Evolutionary conservation across 805 yeast genomes (phyloP), one percentile per base, ranked within the genome.

Genomic region (Candida dajiaensis): DNA sequence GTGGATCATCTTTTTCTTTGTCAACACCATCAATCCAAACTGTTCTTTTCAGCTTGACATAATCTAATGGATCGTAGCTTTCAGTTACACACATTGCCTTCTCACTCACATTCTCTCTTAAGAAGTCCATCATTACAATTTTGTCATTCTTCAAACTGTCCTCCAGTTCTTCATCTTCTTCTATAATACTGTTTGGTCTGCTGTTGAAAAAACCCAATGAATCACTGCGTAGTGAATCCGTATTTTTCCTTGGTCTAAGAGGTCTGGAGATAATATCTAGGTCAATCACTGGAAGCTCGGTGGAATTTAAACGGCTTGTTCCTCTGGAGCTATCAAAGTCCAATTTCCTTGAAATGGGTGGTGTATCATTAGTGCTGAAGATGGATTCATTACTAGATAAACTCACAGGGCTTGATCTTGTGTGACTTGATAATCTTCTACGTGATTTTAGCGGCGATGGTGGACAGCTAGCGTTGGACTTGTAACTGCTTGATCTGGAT

Each of bases 81-180:
- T 45, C 48, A 16, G 45, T 9, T 5, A 46, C 38, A 13, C 46
- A 38, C 56, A 51, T 49, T 7, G 53, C 48, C 11, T 46, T 29
- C 0, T 51, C 48, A 19, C 52, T 53, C 1, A 40, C 18, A 23
- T 58, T 52, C 42, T 58, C 62, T 26, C 54, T 47, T 10, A 58
- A 42, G 33, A 58, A 56, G 26, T 56, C 54, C 12, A 55, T 29
- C 26, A 58, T 22, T 33, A 46, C 42, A n/a, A 58, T 41, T 7
- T 19, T 18, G 2, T 38, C 48, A 13, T 41, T 49, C 11, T 25
- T 15, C 22, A 19, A 8, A 35, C 45, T 28, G 13, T 43, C 44
- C 7, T 31, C 43, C 16, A n/a, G 40, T 10, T 43, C 44, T 7
- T 35, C 40, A 20, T 38, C 50, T 13, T 33, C 33, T 13, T 37